A percentile compares a stretch with the other conserved stretches of the same genome.
These are phyloP conservation scores for Aspergillus eucalypticola DNA, from an alignment of 2,329 filamentous ascomycete genomes.

Conservation along the genomic window DNA sequence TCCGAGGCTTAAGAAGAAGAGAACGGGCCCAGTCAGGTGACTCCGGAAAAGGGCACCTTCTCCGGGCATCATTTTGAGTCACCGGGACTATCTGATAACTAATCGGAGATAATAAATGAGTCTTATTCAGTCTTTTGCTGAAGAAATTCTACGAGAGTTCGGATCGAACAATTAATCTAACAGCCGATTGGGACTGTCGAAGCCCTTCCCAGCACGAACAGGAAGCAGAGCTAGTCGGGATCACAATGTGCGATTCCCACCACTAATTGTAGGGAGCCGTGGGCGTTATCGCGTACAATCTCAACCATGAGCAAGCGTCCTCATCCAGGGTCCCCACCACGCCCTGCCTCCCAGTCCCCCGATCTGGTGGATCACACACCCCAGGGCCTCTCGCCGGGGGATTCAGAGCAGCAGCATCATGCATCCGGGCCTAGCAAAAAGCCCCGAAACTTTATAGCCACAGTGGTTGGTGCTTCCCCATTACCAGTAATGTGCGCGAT, in stretches of 20 bases:
- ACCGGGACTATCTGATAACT: too few species aligned
- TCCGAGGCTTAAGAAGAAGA: too few species aligned
- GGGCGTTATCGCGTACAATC: conserved; percentile 31
- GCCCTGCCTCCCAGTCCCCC: conserved; percentile 25
- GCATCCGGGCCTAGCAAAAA: conserved; percentile 32
- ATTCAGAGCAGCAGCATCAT: conserved; percentile 32
- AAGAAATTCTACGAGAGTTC: too few species aligned
- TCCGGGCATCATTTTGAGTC: too few species aligned
- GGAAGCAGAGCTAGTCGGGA: not conserved
- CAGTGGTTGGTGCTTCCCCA: conserved; percentile 31
- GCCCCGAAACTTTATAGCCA: conserved; percentile 43
- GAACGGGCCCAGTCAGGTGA: too few species aligned
- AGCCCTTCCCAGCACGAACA: too few species aligned
- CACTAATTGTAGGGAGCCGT: not conserved
- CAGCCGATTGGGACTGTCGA: too few species aligned
- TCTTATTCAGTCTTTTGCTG: too few species aligned
- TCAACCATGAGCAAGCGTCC: conserved; percentile 36
- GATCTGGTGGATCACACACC: conserved; percentile 26
- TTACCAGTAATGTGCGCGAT: not conserved
- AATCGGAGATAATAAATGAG: too few species aligned
- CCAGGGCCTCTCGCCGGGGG: conserved; percentile 38
- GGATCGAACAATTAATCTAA: too few species aligned
- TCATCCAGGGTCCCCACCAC: conserved; percentile 33
- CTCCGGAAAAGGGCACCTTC: too few species aligned
- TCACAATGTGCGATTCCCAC: not conserved